Evolutionary conservation across 768 basidiomycete species (phyloP), one percentile per base, ranked within the genome.

Genomic region (Mycena alexandri): DNA sequence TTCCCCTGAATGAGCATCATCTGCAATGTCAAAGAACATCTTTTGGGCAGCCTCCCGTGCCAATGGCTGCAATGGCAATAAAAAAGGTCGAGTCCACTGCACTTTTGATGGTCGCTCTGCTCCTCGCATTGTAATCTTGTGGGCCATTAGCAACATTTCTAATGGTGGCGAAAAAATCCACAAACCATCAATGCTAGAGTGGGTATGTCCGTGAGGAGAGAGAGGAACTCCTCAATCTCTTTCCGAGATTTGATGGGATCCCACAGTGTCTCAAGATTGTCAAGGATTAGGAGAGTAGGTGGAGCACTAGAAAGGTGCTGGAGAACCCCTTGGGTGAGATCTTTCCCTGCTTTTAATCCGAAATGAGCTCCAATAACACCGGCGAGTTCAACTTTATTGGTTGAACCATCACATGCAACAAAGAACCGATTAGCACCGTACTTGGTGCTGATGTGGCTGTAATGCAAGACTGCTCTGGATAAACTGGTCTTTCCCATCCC

Each of bases 191-290:
- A 29, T 50, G 24, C 48, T 12, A 29, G 25, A n/a, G 16, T 12
- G 16, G 24, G 3, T 50, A 50, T 25, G 22, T 21, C 46, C 22
- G 46, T 22, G 22, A 47, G 46, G 11, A 47, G 46, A 47, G n/a
- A 47, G 7, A 50, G 48, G 13, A 50, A 50, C 3, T 29, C 48
- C 14, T 50, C 48, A 17, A 29, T 19, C 12, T 50, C 48, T 16
- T 17, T 29, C 6, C 25, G 48, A 29, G 25, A 14, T 13, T 50
- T 12, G 11, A 5, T 3, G 1, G 46, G n/a, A 17, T 47, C 46
- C 46, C 46, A 47, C 21, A 47, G n/a, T 47, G 46, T 47, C 25
- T 50, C 48, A 17, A 50, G 25, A n/a, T 50, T 50, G 25, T 50
- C 48, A 17, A 50, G 24, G 12, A 50, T 16, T 11, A 50, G 9